Evolutionary conservation across 2,329 filamentous ascomycete species (phyloP).

Genomic region (Ophiostoma ips): DNA sequence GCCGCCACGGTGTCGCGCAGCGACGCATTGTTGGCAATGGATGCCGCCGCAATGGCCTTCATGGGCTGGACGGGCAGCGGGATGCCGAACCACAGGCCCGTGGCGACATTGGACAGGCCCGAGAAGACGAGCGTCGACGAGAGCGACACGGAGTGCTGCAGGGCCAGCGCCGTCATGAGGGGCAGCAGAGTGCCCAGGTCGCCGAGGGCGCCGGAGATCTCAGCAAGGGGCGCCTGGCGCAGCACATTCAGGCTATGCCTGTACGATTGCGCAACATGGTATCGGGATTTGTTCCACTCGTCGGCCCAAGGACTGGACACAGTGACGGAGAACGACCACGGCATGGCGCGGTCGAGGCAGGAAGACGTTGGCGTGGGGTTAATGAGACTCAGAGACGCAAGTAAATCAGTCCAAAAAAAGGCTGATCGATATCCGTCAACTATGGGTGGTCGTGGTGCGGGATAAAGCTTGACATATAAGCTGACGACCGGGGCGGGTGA

Average conservation of each 20-base stretch:
- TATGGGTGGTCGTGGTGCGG: too few relatives aligned
- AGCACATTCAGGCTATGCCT: constrained; percentile 36
- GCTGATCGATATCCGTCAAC: not conserved
- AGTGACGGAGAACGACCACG: not conserved
- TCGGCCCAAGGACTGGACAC: not conserved
- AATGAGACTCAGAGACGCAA: not conserved
- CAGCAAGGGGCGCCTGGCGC: constrained; percentile 37
- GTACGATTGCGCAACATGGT: constrained; percentile 22
- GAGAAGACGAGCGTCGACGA: constrained; percentile 78
- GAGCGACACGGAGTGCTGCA: constrained; percentile 66
- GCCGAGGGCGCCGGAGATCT: constrained; percentile 77
- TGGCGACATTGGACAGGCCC: constrained; percentile 73
- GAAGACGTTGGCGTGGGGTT: too few relatives aligned
- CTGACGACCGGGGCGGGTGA: too few relatives aligned
- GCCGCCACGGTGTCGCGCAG: constrained; percentile 65
- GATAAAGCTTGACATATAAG: too few relatives aligned
- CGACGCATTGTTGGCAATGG: constrained; percentile 56
- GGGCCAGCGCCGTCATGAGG: constrained; percentile 71
- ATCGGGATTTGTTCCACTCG: not conserved
- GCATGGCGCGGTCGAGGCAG: not conserved
- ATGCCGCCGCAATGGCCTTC: constrained; percentile 77
- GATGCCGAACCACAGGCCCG: constrained; percentile 71
- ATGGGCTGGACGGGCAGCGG: constrained; percentile 86
- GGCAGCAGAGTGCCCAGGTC: constrained; percentile 84
- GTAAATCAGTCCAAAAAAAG: too few relatives aligned